These are phyloP conservation scores for Rubus parviflorus DNA, from an alignment of 306 rosid genomes.

Conservation along the genomic window DNA sequence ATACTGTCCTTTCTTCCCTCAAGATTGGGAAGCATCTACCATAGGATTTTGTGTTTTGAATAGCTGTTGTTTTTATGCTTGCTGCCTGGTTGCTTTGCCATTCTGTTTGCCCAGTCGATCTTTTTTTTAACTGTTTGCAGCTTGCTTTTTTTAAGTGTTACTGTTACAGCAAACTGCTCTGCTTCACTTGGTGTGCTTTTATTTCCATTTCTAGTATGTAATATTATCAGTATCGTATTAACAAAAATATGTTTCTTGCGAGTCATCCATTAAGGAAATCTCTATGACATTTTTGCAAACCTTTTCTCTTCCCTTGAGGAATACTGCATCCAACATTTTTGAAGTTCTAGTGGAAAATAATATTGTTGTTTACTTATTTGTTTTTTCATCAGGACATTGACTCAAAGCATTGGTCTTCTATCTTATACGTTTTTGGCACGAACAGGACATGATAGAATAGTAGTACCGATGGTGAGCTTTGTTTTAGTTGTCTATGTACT, in stretches of 20 bases:
- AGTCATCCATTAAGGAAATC: background rate
- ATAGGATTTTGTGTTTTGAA: background rate
- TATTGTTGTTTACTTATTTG: background rate
- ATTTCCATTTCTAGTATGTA: background rate
- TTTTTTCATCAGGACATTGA: slow-evolving; percentile 58
- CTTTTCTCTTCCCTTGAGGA: background rate
- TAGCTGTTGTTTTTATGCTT: background rate
- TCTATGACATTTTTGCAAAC: background rate
- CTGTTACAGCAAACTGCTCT: background rate
- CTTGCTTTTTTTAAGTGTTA: background rate
- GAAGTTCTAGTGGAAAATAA: background rate
- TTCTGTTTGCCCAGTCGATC: background rate
- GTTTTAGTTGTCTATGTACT: slow-evolving; percentile 18
- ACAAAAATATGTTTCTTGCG: background rate
- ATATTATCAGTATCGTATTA: background rate
- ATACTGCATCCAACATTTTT: background rate
- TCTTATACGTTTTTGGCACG: slow-evolving; percentile 76
- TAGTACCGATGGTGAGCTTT: slow-evolving; percentile 89
- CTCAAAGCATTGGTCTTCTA: slow-evolving; percentile 93
- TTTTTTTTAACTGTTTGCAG: background rate
- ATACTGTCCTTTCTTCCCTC: background rate
- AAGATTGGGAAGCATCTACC: background rate
- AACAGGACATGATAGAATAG: slow-evolving; percentile 73
- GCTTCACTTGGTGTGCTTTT: background rate
- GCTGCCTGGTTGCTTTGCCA: background rate